Percentiles rank a stretch among this genome's conserved stretches.
Conservation (phyloP, 352 stramenopile species). For the Pythium brachiatum region DNA sequence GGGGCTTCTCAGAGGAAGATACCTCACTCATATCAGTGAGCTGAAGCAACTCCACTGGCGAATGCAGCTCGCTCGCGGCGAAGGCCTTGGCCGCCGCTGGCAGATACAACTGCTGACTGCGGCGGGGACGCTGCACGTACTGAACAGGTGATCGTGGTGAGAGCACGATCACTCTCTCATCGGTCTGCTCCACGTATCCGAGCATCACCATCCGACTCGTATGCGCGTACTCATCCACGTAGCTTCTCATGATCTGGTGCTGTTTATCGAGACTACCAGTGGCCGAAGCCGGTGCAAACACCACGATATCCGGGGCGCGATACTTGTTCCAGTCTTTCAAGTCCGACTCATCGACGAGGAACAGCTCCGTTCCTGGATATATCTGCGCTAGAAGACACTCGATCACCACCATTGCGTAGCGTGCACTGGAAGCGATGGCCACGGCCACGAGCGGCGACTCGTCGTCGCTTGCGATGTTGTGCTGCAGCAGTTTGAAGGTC, state of each 20-base stretch:
- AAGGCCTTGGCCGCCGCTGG: conserved; percentile 45
- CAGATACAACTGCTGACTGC: neutral
- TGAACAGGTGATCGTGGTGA: neutral
- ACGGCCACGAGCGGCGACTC: conserved; percentile 1
- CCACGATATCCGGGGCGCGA: conserved; percentile 31
- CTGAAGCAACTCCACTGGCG: conserved; percentile 29
- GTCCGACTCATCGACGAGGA: conserved; percentile 26
- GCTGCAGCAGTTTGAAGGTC: conserved; percentile 3
- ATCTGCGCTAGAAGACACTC: conserved; percentile 35
- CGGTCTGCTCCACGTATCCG: neutral
- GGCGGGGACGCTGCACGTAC: neutral
- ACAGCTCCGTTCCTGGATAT: conserved; percentile 27
- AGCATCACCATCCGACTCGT: conserved; percentile 15
- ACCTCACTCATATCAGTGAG: neutral
- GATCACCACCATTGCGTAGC: conserved; percentile 10
- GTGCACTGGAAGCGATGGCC: neutral
- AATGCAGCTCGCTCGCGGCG: conserved; percentile 23
- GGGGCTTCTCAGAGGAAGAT: neutral
- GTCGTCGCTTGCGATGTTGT: conserved; percentile 13
- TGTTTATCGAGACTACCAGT: neutral
- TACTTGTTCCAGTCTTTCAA: conserved; percentile 13
- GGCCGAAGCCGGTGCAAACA: conserved; percentile 28
- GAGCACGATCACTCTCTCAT: conserved; percentile 4
- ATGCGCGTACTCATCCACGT: conserved; percentile 1
- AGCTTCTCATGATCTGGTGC: conserved; percentile 4